Evolutionary conservation across 768 basidiomycete species (phyloP), one percentile per base, ranked within the genome.

Genomic region (Vararia minispora): DNA sequence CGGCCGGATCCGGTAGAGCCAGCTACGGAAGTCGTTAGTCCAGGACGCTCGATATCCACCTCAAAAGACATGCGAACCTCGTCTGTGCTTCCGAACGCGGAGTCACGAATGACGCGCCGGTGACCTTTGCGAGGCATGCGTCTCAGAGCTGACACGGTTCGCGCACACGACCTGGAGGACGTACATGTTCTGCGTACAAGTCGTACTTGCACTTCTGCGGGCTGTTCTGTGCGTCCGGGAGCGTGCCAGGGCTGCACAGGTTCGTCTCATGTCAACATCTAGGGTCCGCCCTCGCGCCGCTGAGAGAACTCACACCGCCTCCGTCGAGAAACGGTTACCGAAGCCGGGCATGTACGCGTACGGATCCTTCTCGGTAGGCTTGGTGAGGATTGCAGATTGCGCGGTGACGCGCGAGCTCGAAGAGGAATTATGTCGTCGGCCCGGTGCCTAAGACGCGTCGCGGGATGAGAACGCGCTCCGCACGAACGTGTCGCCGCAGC

Each of bases 1-100:
- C 4, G 76, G 77, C 21, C 76, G 68, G 42, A 80, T 77, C 22
- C 77, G 73, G 55, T 80, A 80, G 8, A 79, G 44, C 71, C 73
- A 79, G 9, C 74, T 77, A 33, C 20, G 18, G 28, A 28, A 14
- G 22, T 28, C 21, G 31, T 35, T 33, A 28, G 29, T 28, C 31
- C 5, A 31, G 11, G 10, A n/a, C n/a, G n/a, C n/a, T n/a, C n/a
- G n/a, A n/a, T n/a, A n/a, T n/a, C n/a, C n/a, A 25, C 12, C 10
- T 31, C 5, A 27, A 8, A 10, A 23, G 21, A 17, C 5, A 17
- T 10, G 13, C 5, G 13, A 18, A 77, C 69, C 65, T 56, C 41
- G 65, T 65, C 44, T 69, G 56, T 44, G 73, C 77, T 47, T 75
- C 63, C 4, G 55, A 58, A 9, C 77, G 61, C 5, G 78, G 74